These are phyloP conservation scores for Capsicum pubescens DNA, from an alignment of 257 asterid species.

Conservation along the genomic window DNA sequence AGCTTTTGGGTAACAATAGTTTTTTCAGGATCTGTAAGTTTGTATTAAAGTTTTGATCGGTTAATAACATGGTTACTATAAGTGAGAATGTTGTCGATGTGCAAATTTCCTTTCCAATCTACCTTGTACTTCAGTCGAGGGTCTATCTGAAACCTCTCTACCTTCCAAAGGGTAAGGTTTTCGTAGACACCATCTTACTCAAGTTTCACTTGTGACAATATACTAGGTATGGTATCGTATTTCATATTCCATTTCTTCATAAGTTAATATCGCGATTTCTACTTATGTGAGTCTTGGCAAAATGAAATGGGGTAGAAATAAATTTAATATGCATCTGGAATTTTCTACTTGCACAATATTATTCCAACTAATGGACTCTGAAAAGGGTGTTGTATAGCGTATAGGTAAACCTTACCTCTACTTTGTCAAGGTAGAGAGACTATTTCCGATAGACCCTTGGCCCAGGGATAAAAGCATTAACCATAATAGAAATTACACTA, in stretches of 20 bases:
- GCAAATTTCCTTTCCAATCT: too few relatives aligned
- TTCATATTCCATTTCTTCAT: too few relatives aligned
- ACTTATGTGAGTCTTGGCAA: not conserved
- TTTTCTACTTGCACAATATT: not conserved
- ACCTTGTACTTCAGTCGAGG: too few relatives aligned
- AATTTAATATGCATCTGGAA: not conserved
- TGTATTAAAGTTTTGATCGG: not conserved
- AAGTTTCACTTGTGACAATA: too few relatives aligned
- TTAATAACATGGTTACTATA: not conserved
- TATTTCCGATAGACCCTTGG: not conserved
- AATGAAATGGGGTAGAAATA: not conserved
- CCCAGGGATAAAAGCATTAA: not conserved
- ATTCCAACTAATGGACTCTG: rapidly evolving
- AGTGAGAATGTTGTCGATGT: not conserved
- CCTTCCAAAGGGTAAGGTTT: too few relatives aligned
- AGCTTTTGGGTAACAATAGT: not conserved
- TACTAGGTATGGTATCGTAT: too few relatives aligned
- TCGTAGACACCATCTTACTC: too few relatives aligned
- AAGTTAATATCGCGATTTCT: too few relatives aligned
- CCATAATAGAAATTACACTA: not conserved
- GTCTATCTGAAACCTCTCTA: too few relatives aligned
- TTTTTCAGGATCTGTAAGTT: not conserved
- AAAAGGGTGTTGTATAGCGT: not conserved
- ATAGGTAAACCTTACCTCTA: rapidly evolving
- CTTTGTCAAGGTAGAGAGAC: not conserved